Conservation (phyloP, 1,284 basidiomycete genomes). For the Malassezia globosa region DNA sequence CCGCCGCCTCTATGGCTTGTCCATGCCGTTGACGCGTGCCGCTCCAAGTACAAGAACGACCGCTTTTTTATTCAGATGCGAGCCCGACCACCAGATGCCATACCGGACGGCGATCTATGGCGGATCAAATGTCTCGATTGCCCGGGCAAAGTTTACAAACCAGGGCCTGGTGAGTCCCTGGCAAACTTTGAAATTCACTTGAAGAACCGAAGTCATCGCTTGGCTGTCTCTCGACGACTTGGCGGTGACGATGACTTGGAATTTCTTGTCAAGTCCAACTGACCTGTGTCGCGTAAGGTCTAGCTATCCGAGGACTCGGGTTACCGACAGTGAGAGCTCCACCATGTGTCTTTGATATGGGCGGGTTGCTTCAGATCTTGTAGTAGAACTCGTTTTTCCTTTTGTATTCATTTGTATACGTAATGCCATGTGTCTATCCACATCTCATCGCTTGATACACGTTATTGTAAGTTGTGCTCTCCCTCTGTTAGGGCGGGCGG, state of each 20-base stretch:
- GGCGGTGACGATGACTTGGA: neutral
- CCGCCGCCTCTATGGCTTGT: slow-evolving; percentile 59
- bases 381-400: no score
- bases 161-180: slow-evolving; percentile 77
- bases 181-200: slow-evolving; percentile 88
- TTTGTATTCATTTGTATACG: no score
- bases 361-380: neutral
- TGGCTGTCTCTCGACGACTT: slow-evolving; percentile 25
- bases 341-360: neutral
- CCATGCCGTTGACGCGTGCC: slow-evolving; percentile 57
- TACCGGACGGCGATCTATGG: slow-evolving; percentile 57
- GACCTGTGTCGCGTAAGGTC: no score
- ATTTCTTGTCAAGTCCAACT: no score
- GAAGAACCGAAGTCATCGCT: slow-evolving; percentile 61
- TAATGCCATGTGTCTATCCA: no score
- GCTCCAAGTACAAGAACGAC: slow-evolving; percentile 67
- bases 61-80: slow-evolving; percentile 52
- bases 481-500: neutral
- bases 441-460: no score
- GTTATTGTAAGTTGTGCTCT: no score
- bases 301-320: no score
- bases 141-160: slow-evolving; percentile 87
- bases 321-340: neutral
- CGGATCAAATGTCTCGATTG: slow-evolving; percentile 87
- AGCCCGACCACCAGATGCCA: slow-evolving; percentile 20